phyloP scores from a whole-genome alignment of 2,329 filamentous ascomycete species.

The Pyrenochaeta sp. region DNA sequence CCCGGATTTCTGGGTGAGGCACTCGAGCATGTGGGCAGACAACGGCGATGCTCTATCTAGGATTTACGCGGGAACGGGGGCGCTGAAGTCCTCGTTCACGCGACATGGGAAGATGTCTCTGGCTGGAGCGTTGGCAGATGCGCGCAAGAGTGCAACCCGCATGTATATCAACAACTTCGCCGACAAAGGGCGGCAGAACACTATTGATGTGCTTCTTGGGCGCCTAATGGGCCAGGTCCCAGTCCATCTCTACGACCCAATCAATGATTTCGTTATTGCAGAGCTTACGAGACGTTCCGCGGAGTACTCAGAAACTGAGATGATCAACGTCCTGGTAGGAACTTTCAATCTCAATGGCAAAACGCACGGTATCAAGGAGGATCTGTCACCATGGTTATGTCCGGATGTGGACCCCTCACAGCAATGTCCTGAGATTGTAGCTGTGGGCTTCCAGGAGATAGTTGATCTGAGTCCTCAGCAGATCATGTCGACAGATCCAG shows the following conservation, averaged over 20 bases:
- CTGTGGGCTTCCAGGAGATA: constrained; percentile 95
- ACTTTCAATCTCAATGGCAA: constrained; percentile 96
- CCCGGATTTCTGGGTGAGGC: constrained; percentile 88
- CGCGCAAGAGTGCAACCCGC: constrained; percentile 90
- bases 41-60: constrained; percentile 93
- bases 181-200: constrained; percentile 90
- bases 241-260: constrained; percentile 89
- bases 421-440: constrained; percentile 82
- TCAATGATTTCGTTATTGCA: constrained; percentile 85
- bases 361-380: constrained; percentile 77
- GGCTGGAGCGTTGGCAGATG: constrained; percentile 92
- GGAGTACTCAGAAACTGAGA: constrained; percentile 78
- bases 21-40: constrained; percentile 95
- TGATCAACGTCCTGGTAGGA: constrained; percentile 82
- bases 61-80: constrained; percentile 96
- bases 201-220: constrained; percentile 91
- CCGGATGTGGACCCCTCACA: constrained; percentile 66
- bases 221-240: constrained; percentile 82
- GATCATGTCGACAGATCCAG: constrained; percentile 97
- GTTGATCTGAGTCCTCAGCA: constrained; percentile 98
- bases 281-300: constrained; percentile 73
- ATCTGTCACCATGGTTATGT: constrained; percentile 87
- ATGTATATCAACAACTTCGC: constrained; percentile 98
- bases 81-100: constrained; percentile 94
- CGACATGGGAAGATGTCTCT: constrained; percentile 95